phyloP scores from a whole-genome alignment of 768 basidiomycete genomes.

The Lactarius trivialis region DNA sequence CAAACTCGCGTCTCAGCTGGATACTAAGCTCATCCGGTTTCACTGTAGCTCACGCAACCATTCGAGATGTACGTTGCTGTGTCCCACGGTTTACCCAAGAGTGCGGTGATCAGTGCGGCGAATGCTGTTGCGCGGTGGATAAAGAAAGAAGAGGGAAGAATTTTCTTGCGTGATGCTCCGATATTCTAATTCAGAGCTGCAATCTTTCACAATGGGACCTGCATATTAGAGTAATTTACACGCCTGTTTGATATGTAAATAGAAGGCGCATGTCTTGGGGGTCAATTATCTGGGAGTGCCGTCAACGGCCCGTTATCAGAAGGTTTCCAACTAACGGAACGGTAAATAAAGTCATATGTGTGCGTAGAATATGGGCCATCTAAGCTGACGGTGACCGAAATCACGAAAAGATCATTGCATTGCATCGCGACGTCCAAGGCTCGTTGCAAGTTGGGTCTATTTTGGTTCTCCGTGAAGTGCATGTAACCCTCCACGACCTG shows the following conservation, averaged over 20 bases:
- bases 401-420: constrained; percentile 17
- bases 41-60: constrained; percentile 74
- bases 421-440: constrained; percentile 17
- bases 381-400: constrained; percentile 20
- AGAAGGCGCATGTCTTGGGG: background rate
- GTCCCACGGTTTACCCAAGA: constrained; percentile 81
- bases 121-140: constrained; percentile 89
- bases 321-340: constrained; percentile 14
- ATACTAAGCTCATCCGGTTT: background rate
- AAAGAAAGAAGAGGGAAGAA: constrained; percentile 70
- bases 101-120: constrained; percentile 79
- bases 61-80: constrained; percentile 88
- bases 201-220: background rate
- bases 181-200: constrained; percentile 49
- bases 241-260: background rate
- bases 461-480: constrained; percentile 19
- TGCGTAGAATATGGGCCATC: constrained; percentile 20
- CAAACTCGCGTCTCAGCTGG: background rate
- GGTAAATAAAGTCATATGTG: constrained; percentile 22
- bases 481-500: constrained; percentile 17
- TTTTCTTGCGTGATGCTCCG: constrained; percentile 87
- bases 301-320: constrained; percentile 4
- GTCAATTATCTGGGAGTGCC: constrained; percentile 3
- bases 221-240: constrained; percentile 6
- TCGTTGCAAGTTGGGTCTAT: constrained; percentile 20